phyloP scores from a whole-genome alignment of 2,329 filamentous ascomycete species.

The Pseudogymnoascus sp. region DNA sequence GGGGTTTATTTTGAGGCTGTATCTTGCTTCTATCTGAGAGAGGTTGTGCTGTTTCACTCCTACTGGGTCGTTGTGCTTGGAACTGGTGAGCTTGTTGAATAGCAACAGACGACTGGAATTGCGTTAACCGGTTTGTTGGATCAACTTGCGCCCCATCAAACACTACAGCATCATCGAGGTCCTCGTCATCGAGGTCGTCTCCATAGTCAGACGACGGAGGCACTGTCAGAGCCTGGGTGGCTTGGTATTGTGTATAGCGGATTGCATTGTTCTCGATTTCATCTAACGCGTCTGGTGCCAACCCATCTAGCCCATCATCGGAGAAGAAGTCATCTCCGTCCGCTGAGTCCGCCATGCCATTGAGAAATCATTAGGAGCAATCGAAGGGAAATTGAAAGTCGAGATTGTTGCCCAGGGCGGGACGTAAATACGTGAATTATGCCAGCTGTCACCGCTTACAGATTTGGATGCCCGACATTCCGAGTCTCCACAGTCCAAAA shows the following conservation, averaged over 20 bases:
- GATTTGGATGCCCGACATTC: not conserved
- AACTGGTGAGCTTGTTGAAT: conserved; percentile 6
- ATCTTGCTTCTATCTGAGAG: not conserved
- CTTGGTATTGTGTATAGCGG: conserved; percentile 39
- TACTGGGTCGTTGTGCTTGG: conserved; percentile 6
- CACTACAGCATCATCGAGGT: conserved; percentile 48
- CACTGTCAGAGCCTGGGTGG: conserved; percentile 18
- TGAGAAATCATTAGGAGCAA: conserved; percentile 25
- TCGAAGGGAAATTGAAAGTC: not conserved
- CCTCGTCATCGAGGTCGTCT: conserved; percentile 28
- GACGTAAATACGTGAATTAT: conserved; percentile 1
- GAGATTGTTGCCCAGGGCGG: not conserved
- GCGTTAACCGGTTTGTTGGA: not conserved
- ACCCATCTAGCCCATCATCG: conserved; percentile 54
- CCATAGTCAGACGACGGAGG: conserved; percentile 31
- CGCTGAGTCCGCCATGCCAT: conserved; percentile 29
- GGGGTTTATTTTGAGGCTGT: not conserved
- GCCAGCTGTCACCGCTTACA: not conserved
- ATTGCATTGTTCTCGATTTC: conserved; percentile 58
- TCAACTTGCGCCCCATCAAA: conserved; percentile 24
- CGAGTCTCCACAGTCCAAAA: not conserved
- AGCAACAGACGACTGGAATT: conserved; percentile 2
- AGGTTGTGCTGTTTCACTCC: conserved; percentile 3
- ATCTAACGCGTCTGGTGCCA: conserved; percentile 48
- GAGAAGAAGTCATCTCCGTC: conserved; percentile 49